Evolutionary conservation across 208 protist species (phyloP).

Genomic region (Leishmania braziliensis): DNA sequence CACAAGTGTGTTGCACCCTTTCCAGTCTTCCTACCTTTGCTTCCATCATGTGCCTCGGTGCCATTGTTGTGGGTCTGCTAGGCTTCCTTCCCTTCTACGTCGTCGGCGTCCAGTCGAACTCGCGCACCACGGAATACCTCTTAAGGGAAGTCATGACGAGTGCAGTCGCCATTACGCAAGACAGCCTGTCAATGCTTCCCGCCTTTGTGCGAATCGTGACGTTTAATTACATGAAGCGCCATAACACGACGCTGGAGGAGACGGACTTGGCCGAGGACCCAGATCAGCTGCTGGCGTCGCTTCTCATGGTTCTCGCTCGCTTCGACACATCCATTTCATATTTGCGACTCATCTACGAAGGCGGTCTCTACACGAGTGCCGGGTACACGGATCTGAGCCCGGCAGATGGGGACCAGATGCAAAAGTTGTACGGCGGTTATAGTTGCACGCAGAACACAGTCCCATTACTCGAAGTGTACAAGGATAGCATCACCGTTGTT

Average conservation of each 20-base stretch:
- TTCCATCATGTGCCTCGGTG: constrained; percentile 55
- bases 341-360: constrained; percentile 38
- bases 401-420: neutral
- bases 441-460: constrained; percentile 5
- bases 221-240: constrained; percentile 55
- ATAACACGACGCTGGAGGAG: constrained; percentile 33
- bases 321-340: constrained; percentile 40
- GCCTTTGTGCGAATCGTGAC: constrained; percentile 58
- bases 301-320: constrained; percentile 42
- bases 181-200: constrained; percentile 49
- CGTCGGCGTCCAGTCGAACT: constrained; percentile 42
- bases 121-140: constrained; percentile 40
- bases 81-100: constrained; percentile 69
- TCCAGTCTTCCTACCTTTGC: constrained; percentile 49
- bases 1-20: constrained; percentile 32
- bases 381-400: constrained; percentile 30
- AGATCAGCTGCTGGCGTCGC: constrained; percentile 32
- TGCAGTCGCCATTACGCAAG: constrained; percentile 52
- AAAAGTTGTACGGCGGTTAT: constrained; percentile 28
- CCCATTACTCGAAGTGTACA: constrained; percentile 27
- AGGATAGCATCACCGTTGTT: constrained; percentile 30
- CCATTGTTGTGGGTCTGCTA: constrained; percentile 49
- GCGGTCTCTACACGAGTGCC: constrained; percentile 35
- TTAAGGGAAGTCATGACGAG: constrained; percentile 51
- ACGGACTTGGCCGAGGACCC: constrained; percentile 25